Percentiles rank a stretch among this genome's conserved stretches.
These are phyloP conservation scores for Ogataea henricii DNA, from an alignment of 805 yeast species.

Conservation along the genomic window DNA sequence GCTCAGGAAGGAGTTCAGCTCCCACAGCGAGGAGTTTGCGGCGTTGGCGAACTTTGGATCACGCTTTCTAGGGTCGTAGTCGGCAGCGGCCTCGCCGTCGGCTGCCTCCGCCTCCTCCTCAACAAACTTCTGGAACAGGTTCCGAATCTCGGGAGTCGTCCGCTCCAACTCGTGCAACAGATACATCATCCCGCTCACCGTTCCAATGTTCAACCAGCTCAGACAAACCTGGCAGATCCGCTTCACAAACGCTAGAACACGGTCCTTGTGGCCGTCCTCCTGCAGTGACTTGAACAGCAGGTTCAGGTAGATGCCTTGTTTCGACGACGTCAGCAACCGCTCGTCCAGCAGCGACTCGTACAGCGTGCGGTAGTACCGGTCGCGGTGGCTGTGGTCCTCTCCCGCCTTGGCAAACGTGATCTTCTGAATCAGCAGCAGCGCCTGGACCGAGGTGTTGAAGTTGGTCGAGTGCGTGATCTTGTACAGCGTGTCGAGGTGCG, in stretches of 20 bases:
- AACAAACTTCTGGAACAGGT: constrained; percentile 54
- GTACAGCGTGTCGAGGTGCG: constrained; percentile 82
- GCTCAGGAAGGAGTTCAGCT: constrained; percentile 64
- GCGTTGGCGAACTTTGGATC: constrained; percentile 95
- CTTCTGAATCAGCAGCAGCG: constrained; percentile 81
- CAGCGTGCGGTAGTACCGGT: constrained; percentile 81
- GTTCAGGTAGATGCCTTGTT: constrained; percentile 89
- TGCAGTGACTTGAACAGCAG: constrained; percentile 81
- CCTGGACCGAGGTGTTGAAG: constrained; percentile 92
- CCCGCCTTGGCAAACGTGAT: constrained; percentile 58
- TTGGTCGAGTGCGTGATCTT: constrained; percentile 91
- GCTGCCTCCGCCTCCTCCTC: constrained; percentile 44
- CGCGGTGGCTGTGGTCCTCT: constrained; percentile 34
- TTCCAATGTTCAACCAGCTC: constrained; percentile 87
- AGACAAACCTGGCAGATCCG: constrained; percentile 82
- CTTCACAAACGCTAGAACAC: constrained; percentile 89
- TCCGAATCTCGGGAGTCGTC: constrained; percentile 63
- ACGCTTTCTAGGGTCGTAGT: constrained; percentile 83
- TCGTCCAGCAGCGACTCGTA: constrained; percentile 89
- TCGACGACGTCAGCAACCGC: constrained; percentile 81
- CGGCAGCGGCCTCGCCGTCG: constrained; percentile 30
- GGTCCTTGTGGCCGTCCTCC: constrained; percentile 58
- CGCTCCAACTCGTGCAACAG: constrained; percentile 70
- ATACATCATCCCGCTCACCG: constrained; percentile 79
- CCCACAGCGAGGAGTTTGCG: constrained; percentile 82